Base-by-base conservation (phyloP, 805 yeast species). In the Wickerhamiella cacticola region DNA sequence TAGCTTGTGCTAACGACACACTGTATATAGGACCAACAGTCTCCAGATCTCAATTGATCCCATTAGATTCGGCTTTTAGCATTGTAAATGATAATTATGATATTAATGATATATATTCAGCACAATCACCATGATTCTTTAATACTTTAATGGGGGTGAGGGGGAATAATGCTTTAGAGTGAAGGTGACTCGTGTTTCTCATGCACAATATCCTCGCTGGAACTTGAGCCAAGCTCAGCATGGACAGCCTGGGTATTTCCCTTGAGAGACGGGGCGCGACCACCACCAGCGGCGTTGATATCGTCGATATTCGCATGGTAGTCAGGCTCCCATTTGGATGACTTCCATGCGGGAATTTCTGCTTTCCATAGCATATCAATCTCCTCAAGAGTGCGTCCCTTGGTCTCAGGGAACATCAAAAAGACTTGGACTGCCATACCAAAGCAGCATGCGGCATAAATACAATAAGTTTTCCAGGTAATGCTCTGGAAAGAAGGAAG, bases 401-500 rank as follows among this genome's bases (percentile, higher is more conserved):
- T 78, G 36, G 86, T 80, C 66, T 80, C 85, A 52, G 73, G 72
- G 54, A 78, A 74, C 53, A 67, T 67, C 65, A 72, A 67, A 66
- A 67, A 78, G 33, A 75, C 79, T 62, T 73, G 77, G 64, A 75
- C 65, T 61, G 79, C 57, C 22, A 79, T 71, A 54, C 76, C 67
- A 45, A 73, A 59, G 61, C 75, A 69, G 66, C 80, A 78, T 5
- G 80, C 78, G 35, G 87, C 88, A 84, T 87, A 82, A 43, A 82
- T 75, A 64, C 79, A 82, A 50, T 78, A 12, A 76, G 80, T 39
- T 75, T 73, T 55, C 82, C 84, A 28, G 71, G 67, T 80, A 64
- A 81, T 71, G 62, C 76, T 78, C 41, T 87, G 85, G 39, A 87
- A 82, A 48, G 80, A 77, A 55, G 74, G 79, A 9, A 84, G 82